Percentiles rank a stretch among this genome's conserved stretches.
Evolutionary conservation across 495 filamentous ascomycete species (phyloP).

Genomic region (Aspergillus steynii): DNA sequence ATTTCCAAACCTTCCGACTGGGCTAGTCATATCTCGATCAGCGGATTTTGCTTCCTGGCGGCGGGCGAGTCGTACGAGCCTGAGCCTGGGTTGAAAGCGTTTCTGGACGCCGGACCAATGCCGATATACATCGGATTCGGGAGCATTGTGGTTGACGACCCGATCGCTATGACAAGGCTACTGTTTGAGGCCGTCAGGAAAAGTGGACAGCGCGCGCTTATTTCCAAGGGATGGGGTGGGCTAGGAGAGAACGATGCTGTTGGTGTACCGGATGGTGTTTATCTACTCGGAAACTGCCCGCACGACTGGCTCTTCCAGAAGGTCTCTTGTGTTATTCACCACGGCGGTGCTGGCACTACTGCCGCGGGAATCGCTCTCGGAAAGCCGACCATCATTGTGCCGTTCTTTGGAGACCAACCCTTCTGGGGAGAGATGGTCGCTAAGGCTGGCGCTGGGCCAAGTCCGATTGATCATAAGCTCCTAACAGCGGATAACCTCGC

Average conservation of each 20-base stretch:
- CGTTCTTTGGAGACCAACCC: conserved; percentile 84
- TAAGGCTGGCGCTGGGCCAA: conserved; percentile 68
- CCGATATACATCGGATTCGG: conserved; percentile 84
- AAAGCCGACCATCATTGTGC: conserved; percentile 72
- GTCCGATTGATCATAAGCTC: conserved; percentile 68
- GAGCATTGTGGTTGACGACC: conserved; percentile 78
- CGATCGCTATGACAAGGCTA: conserved; percentile 60
- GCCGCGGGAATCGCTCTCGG: conserved; percentile 70
- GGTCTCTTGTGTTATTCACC: conserved; percentile 77
- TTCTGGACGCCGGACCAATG: conserved; percentile 64
- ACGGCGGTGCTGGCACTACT: conserved; percentile 81
- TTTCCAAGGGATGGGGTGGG: conserved; percentile 82
- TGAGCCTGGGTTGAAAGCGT: conserved; percentile 58
- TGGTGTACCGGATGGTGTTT: conserved; percentile 61
- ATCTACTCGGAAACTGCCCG: conserved; percentile 74
- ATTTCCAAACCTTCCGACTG: conserved; percentile 58
- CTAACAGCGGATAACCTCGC: conserved; percentile 64
- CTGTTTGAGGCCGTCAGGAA: conserved; percentile 68
- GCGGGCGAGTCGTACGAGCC: conserved; percentile 65
- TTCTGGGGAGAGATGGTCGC: conserved; percentile 83
- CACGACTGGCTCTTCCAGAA: conserved; percentile 82
- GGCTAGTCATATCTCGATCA: conserved; percentile 67
- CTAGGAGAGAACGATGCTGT: conserved; percentile 58
- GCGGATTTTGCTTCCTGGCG: conserved; percentile 74
- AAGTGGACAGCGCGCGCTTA: conserved; percentile 68